phyloP scores from a whole-genome alignment of 1,284 basidiomycete genomes.

The Tilletia horrida region DNA sequence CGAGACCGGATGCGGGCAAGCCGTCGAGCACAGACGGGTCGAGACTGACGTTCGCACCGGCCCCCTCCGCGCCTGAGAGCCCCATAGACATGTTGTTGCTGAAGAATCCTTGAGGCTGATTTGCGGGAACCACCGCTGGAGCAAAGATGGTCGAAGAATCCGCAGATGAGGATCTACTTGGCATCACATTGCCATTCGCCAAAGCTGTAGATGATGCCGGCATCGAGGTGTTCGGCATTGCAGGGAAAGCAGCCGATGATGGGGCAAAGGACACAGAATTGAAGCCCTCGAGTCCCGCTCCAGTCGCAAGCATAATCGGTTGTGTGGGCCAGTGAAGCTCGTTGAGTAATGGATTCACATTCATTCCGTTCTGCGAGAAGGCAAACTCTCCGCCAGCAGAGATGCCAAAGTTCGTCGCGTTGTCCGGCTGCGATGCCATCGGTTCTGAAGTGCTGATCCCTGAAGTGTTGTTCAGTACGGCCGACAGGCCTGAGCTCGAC shows the following conservation, averaged over 20 bases:
- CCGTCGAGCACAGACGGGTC: slow-evolving; percentile 15
- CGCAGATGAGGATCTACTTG: too few species aligned
- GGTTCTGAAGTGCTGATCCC: too few species aligned
- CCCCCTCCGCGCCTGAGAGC: not conserved
- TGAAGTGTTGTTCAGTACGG: not conserved
- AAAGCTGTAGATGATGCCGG: too few species aligned
- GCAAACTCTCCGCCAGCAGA: slow-evolving; percentile 11
- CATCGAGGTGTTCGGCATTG: too few species aligned
- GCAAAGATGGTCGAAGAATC: too few species aligned
- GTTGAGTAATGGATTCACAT: slow-evolving; percentile 12
- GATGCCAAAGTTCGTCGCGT: not conserved
- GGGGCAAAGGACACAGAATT: too few species aligned
- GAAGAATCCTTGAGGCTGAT: not conserved
- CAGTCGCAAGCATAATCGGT: slow-evolving; percentile 6
- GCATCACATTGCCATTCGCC: too few species aligned
- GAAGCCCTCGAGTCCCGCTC: not conserved
- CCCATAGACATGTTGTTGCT: not conserved
- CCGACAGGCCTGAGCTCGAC: not conserved
- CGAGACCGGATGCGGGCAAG: slow-evolving; percentile 8
- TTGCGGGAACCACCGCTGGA: too few species aligned
- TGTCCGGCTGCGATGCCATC: not conserved
- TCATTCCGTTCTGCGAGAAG: slow-evolving; percentile 10
- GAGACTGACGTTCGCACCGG: not conserved
- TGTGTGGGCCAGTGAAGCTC: slow-evolving; percentile 14
- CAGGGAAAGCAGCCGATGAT: too few species aligned